Percentiles rank a stretch among this genome's conserved stretches.
These are phyloP conservation scores for Podaxis sp. DNA, from an alignment of 768 basidiomycete genomes.

Conservation along the genomic window DNA sequence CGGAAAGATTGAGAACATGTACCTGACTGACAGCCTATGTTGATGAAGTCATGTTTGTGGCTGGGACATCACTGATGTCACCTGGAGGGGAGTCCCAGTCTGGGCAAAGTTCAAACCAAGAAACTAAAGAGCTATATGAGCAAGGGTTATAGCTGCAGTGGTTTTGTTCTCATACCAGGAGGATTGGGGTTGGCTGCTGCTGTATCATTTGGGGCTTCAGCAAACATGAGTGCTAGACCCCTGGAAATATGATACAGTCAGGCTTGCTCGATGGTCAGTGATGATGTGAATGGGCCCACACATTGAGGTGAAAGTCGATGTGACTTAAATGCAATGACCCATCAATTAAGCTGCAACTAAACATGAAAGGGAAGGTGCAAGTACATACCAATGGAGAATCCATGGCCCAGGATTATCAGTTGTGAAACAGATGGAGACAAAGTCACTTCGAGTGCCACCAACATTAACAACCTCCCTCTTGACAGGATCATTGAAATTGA, in stretches of 20 bases:
- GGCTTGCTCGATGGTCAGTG: background rate
- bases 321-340: constrained; percentile 30
- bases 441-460: constrained; percentile 30
- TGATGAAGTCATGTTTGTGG: too few relatives aligned
- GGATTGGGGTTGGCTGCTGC: background rate
- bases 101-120: constrained; percentile 26
- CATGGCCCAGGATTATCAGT: constrained; percentile 55
- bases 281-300: constrained; percentile 25
- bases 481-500: constrained; percentile 45
- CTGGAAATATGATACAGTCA: constrained; percentile 15
- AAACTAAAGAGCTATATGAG: constrained; percentile 13
- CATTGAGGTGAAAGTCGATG: constrained; percentile 53
- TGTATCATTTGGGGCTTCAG: constrained; percentile 25
- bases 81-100: constrained; percentile 16
- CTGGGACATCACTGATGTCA: too few relatives aligned
- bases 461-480: constrained; percentile 34
- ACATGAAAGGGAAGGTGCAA: background rate
- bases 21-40: too few relatives aligned
- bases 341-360: background rate
- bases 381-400: constrained; percentile 46
- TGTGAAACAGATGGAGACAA: constrained; percentile 47
- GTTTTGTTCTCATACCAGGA: background rate
- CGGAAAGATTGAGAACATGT: too few relatives aligned
- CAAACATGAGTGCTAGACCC: constrained; percentile 35
- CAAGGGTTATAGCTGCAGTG: background rate